These are phyloP conservation scores for Hypsizygus marmoreus DNA, from an alignment of 768 basidiomycete genomes.

Conservation along the genomic window DNA sequence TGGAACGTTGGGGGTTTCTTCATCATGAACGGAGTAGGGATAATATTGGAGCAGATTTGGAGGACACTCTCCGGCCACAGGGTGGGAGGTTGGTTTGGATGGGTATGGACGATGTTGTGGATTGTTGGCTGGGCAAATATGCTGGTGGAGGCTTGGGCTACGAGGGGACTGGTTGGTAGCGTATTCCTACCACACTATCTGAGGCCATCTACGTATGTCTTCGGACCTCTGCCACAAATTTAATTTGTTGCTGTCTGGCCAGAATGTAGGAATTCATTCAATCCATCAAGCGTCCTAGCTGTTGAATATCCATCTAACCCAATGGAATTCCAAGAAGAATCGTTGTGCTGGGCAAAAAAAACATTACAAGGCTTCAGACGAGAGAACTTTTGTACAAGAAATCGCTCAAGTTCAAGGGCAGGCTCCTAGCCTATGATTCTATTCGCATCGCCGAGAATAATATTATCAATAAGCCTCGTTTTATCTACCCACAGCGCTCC, in stretches of 20 bases:
- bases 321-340: too few species aligned
- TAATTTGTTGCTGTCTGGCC: background rate
- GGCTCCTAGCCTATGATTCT: conserved; percentile 38
- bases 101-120: conserved; percentile 55
- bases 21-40: conserved; percentile 54
- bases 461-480: conserved; percentile 92
- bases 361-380: too few species aligned
- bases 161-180: conserved; percentile 42
- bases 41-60: conserved; percentile 52
- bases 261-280: too few species aligned
- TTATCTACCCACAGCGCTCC: conserved; percentile 85
- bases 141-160: conserved; percentile 52
- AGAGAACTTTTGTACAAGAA: too few species aligned
- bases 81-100: conserved; percentile 50
- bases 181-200: conserved; percentile 35
- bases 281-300: too few species aligned
- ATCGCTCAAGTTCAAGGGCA: too few species aligned
- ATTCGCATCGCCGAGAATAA: conserved; percentile 63
- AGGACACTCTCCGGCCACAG: conserved; percentile 42
- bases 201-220: conserved; percentile 34
- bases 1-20: conserved; percentile 50
- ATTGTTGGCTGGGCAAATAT: conserved; percentile 46
- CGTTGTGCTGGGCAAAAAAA: too few species aligned
- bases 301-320: too few species aligned
- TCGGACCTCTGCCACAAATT: conserved; percentile 19